These are phyloP conservation scores for Musa troglodytarum DNA, from an alignment of 176 grass and related monocot genomes.

Conservation along the genomic window DNA sequence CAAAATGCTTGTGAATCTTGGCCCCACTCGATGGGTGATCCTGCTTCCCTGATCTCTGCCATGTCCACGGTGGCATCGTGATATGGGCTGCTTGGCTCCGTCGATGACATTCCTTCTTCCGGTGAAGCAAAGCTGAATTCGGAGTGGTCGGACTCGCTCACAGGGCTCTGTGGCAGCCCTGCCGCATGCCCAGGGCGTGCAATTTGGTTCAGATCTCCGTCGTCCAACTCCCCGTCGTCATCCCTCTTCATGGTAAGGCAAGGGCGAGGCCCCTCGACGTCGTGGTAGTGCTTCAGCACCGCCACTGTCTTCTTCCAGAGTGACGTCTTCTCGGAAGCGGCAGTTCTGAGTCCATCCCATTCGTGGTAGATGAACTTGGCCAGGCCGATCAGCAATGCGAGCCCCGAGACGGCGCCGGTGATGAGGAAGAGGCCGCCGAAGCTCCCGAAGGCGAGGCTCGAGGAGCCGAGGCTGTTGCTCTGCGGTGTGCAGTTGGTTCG, in stretches of 20 bases:
- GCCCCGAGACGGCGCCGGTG: constrained; percentile 29
- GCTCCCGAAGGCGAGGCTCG: constrained; percentile 25
- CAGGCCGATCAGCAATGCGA: constrained; percentile 47
- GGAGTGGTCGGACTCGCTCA: not conserved
- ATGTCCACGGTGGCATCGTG: too few relatives aligned
- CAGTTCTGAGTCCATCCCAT: constrained; percentile 25
- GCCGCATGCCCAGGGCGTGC: not conserved
- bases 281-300: constrained; percentile 43
- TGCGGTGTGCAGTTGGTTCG: not conserved
- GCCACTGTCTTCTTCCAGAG: constrained; percentile 32
- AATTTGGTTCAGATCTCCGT: not conserved
- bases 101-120: not conserved
- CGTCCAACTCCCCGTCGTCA: constrained; percentile 5
- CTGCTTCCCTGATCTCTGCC: not conserved
- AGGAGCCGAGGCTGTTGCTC: not conserved
- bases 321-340: constrained; percentile 4
- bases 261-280: constrained; percentile 30
- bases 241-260: constrained; percentile 41
- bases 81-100: not conserved
- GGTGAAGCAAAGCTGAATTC: not conserved
- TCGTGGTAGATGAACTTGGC: constrained; percentile 54
- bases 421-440: constrained; percentile 52
- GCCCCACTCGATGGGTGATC: too few relatives aligned
- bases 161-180: constrained; percentile 15
- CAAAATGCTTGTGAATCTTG: too few relatives aligned